Evolutionary conservation across 139 green algal genomes (phyloP).

Genomic region (Edaphochlamys debaryana): DNA sequence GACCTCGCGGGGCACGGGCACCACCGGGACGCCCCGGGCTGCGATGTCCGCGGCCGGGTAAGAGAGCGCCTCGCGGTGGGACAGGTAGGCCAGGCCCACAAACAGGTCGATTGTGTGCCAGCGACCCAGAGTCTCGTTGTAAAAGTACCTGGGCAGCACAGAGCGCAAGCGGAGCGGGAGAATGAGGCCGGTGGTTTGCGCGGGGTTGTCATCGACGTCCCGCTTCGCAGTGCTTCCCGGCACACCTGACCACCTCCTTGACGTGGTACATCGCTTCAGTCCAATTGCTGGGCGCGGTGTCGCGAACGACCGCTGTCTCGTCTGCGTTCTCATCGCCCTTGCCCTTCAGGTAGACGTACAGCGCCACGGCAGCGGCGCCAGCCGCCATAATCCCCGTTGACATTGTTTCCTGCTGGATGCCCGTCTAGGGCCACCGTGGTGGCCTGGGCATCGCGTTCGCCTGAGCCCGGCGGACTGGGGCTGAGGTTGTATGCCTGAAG

Average conservation of each 20-base stretch:
- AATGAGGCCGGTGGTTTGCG: neutral
- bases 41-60: slow-evolving; percentile 78
- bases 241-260: slow-evolving; percentile 77
- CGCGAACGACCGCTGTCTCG: slow-evolving; percentile 13
- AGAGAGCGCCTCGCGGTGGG: slow-evolving; percentile 51
- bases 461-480: too few relatives aligned
- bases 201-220: neutral
- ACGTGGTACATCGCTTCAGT: slow-evolving; percentile 80
- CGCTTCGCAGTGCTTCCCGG: too few relatives aligned
- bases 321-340: neutral
- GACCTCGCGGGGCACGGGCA: too few relatives aligned
- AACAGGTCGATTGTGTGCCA: slow-evolving; percentile 88
- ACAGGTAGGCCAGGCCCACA: slow-evolving; percentile 85
- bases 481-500: too few relatives aligned
- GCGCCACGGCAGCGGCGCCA: slow-evolving; percentile 46
- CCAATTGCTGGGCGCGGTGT: slow-evolving; percentile 74
- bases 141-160: slow-evolving; percentile 64
- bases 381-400: slow-evolving; percentile 41
- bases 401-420: too few relatives aligned
- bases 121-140: slow-evolving; percentile 78
- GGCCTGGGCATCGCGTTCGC: too few relatives aligned
- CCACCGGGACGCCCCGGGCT: slow-evolving; percentile 6
- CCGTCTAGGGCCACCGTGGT: too few relatives aligned
- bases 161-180: neutral
- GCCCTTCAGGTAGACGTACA: slow-evolving; percentile 50